These are phyloP conservation scores for Thozetella sp. DNA, from an alignment of 495 filamentous ascomycete species.

Conservation along the genomic window DNA sequence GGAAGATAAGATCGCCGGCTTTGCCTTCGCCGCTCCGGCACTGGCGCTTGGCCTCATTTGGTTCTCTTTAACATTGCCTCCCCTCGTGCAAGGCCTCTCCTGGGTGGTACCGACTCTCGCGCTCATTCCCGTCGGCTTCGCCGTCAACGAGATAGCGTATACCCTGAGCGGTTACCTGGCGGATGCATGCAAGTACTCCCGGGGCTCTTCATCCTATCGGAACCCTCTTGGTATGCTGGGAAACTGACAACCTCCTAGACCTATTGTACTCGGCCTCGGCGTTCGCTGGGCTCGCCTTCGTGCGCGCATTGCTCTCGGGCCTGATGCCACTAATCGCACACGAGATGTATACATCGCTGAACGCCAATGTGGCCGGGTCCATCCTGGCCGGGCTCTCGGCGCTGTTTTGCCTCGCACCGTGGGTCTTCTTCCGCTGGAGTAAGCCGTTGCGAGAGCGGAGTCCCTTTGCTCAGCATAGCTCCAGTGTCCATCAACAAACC, in stretches of 20 bases:
- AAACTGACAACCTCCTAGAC: too few species aligned
- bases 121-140: constrained; percentile 49
- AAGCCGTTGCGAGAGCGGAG: constrained; percentile 41
- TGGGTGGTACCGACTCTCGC: constrained; percentile 47
- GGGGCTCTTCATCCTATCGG: too few species aligned
- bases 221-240: too few species aligned
- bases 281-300: constrained; percentile 46
- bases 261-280: constrained; percentile 52
- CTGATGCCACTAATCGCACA: constrained; percentile 46
- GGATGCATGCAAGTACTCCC: too few species aligned
- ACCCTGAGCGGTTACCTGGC: constrained; percentile 54
- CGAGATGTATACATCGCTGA: constrained; percentile 43
- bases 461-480: constrained; percentile 45
- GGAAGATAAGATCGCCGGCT: constrained; percentile 52
- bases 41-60: constrained; percentile 33
- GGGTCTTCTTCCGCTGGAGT: constrained; percentile 45
- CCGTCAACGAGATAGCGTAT: constrained; percentile 50
- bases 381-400: constrained; percentile 46
- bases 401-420: constrained; percentile 43
- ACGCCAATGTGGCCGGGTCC: constrained; percentile 43
- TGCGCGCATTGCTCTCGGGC: constrained; percentile 44
- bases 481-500: not conserved
- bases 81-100: constrained; percentile 18
- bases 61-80: constrained; percentile 56
- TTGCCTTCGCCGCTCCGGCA: constrained; percentile 47